Base-by-base conservation (phyloP, 305 asterid species). In the Fraxinus angustifolia region DNA sequence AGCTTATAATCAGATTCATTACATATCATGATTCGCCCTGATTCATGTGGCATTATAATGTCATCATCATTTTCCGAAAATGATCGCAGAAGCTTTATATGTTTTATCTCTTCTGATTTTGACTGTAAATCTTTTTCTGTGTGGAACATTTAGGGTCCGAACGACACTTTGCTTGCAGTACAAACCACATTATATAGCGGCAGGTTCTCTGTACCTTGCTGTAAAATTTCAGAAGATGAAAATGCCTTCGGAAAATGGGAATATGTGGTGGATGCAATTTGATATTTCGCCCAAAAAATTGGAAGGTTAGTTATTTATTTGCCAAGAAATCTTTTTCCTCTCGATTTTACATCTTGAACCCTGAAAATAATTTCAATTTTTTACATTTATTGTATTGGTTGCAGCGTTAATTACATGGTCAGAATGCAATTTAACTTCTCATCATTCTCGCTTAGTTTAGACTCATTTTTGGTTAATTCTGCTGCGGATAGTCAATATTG, bases 181-280 rank as follows among this genome's bases (percentile, higher is more conserved):
- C 85, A 91, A 86, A 85, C 91, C 97, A 53, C 87, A 85, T 71
- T 90, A 90, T 77, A 89, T 90, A 82, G 92, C 95, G 26, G 93
- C 93, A 70, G 92, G 97, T 82, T 90, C 95, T 10, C 73, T 91
- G 78, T 92, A 42, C 76, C 91, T 92, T 73, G 92, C 92, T 84
- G 93, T 91, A 31, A 90, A 91, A 82, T 75, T 86, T 81, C 88
- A 83, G 38, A 89, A 90, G 76, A 81, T 87, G 74, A 88, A 89
- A 85, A 83, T 91, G 83, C 89, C 91, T 38, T 75, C 87, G 8
- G 67, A 73, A 68, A 86, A 83, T 34, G 91, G 87, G 76, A 88
- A 81, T 7, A 85, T 74, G 6, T 92, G 94, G 97, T 90, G 92
- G 94, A 87, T 86, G 97, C 91, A 88, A 34, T 92, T 92, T 87